Evolutionary conservation across 169 alveolate species (phyloP).

Genomic region (Perkinsus marinus): DNA sequence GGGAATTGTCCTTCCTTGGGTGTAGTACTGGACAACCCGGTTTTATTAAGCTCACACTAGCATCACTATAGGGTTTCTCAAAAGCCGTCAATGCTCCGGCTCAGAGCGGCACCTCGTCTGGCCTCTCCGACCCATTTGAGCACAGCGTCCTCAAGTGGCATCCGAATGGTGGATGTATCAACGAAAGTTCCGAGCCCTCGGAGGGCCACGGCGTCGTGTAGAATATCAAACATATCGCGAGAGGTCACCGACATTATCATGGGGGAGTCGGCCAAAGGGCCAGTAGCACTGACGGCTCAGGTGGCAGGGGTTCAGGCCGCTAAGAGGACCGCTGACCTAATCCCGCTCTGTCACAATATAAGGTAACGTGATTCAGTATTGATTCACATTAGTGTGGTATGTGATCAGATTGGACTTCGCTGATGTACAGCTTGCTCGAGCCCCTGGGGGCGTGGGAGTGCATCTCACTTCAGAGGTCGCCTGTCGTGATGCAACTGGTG

Average conservation of each 20-base stretch:
- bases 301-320: slow-evolving; percentile 43
- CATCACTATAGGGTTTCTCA: too few species aligned
- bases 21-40: too few species aligned
- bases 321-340: slow-evolving; percentile 25
- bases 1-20: too few species aligned
- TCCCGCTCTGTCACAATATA: slow-evolving; percentile 38
- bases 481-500: slow-evolving; percentile 28
- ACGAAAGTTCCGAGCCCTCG: not conserved
- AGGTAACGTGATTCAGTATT: not conserved
- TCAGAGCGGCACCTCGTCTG: not conserved
- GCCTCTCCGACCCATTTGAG: not conserved
- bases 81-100: not conserved
- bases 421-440: not conserved
- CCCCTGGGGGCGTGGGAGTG: not conserved
- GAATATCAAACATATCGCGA: not conserved
- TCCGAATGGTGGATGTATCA: not conserved
- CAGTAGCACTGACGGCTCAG: slow-evolving; percentile 17
- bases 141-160: not conserved
- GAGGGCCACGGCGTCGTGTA: not conserved
- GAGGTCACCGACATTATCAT: not conserved
- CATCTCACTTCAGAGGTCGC: slow-evolving; percentile 2
- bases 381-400: not conserved
- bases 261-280: not conserved
- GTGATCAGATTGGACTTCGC: not conserved
- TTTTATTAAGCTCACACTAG: too few species aligned